These are phyloP conservation scores for Boletellus deceptivus DNA, from an alignment of 1,284 basidiomycete species.

Conservation along the genomic window DNA sequence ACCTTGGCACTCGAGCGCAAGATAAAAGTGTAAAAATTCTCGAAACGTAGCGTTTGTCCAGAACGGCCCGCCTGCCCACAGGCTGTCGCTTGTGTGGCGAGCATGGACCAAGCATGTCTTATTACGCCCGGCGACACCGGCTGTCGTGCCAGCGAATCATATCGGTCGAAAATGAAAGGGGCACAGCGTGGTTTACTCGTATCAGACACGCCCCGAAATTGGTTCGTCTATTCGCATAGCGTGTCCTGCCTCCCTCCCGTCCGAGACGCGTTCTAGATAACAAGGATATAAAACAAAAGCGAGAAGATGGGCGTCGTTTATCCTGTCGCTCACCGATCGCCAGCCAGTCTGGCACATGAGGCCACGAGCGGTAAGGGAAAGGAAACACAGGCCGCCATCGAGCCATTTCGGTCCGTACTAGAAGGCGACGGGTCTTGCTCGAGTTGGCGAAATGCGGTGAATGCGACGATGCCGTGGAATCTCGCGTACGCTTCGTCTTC, in stretches of 20 bases:
- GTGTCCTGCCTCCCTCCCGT: too few relatives aligned
- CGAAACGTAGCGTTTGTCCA: constrained; percentile 14
- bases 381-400: neutral
- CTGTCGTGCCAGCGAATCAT: neutral
- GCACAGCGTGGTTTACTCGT: neutral
- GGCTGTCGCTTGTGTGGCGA: neutral
- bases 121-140: constrained; percentile 13
- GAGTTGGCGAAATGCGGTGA: neutral
- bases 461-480: neutral
- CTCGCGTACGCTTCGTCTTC: neutral
- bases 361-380: neutral
- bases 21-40: constrained; percentile 1
- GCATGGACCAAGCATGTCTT: constrained; percentile 15
- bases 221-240: too few relatives aligned
- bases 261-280: neutral
- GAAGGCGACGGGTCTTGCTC: neutral
- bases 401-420: neutral
- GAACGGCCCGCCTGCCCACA: neutral
- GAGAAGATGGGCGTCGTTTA: neutral
- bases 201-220: too few relatives aligned
- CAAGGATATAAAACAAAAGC: neutral
- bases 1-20: constrained; percentile 3
- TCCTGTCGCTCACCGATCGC: neutral
- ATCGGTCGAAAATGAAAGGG: constrained; percentile 2
- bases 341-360: neutral